A percentile compares a stretch with the other conserved stretches of the same genome.
Conservation (phyloP, 805 yeast species). For the Hanseniaspora clermontiae region DNA sequence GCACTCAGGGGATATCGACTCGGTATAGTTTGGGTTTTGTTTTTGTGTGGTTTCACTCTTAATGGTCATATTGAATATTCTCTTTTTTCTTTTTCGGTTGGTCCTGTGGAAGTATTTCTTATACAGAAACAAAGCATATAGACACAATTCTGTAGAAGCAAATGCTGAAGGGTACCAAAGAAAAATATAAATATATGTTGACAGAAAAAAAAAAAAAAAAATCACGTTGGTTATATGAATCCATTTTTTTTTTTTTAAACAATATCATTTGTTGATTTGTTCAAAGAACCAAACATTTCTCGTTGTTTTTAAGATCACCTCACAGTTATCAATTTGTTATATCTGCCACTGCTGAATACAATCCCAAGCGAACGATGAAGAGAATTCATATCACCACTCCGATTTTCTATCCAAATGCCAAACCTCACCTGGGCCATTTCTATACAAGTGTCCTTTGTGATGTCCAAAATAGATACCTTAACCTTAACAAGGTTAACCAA, state of each 20-base stretch:
- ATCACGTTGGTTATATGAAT: too few species aligned
- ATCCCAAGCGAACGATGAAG: neutral
- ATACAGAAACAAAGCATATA: too few species aligned
- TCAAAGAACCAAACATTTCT: too few species aligned
- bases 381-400: constrained; percentile 64
- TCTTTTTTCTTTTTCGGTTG: neutral
- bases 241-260: too few species aligned
- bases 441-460: constrained; percentile 81
- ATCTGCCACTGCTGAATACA: too few species aligned
- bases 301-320: too few species aligned
- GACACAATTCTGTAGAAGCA: too few species aligned
- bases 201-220: too few species aligned
- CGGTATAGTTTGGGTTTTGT: constrained; percentile 8
- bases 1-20: constrained; percentile 50
- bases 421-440: constrained; percentile 86
- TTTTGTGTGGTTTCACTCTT: neutral
- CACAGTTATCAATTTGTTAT: too few species aligned
- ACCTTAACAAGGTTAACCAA: constrained; percentile 29
- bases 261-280: too few species aligned
- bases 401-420: constrained; percentile 90
- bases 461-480: constrained; percentile 61
- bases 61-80: neutral
- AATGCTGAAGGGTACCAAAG: neutral
- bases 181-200: neutral
- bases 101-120: too few species aligned